Evolutionary conservation across 2,329 filamentous ascomycete species (phyloP).

Genomic region (Nothophaeocryptopus gaeumannii): DNA sequence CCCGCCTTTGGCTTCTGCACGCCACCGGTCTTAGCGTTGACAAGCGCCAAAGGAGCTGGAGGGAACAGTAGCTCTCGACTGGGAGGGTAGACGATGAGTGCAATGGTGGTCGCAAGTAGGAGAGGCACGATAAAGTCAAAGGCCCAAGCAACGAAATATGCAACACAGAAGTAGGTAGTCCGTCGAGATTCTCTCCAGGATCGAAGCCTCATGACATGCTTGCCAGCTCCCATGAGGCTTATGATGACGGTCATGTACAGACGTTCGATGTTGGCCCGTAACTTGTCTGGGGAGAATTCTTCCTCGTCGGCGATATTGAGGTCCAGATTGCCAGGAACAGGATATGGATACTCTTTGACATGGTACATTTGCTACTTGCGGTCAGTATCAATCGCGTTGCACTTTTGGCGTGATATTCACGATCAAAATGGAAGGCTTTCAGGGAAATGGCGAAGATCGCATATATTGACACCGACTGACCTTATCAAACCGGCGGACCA

Average conservation of each 20-base stretch:
- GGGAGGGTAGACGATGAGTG: constrained; percentile 64
- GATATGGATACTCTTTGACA: constrained; percentile 64
- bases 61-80: constrained; percentile 67
- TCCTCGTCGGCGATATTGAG: constrained; percentile 79
- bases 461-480: constrained; percentile 34
- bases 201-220: constrained; percentile 72
- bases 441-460: no score
- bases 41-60: constrained; percentile 70
- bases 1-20: constrained; percentile 75
- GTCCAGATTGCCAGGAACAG: constrained; percentile 67
- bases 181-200: constrained; percentile 74
- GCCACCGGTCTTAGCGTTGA: constrained; percentile 67
- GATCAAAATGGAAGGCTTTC: no score
- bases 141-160: constrained; percentile 65
- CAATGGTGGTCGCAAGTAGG: constrained; percentile 57
- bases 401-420: no score
- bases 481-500: constrained; percentile 73
- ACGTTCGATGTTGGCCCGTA: constrained; percentile 73
- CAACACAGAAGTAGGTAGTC: constrained; percentile 64
- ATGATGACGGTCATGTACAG: constrained; percentile 78
- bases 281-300: constrained; percentile 80
- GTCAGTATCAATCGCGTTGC: no score
- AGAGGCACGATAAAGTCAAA: constrained; percentile 68
- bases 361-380: constrained; percentile 58
- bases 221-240: constrained; percentile 62